These are phyloP conservation scores for Phytophthora fragariaefolia DNA, from an alignment of 352 stramenopile genomes.

Conservation along the genomic window DNA sequence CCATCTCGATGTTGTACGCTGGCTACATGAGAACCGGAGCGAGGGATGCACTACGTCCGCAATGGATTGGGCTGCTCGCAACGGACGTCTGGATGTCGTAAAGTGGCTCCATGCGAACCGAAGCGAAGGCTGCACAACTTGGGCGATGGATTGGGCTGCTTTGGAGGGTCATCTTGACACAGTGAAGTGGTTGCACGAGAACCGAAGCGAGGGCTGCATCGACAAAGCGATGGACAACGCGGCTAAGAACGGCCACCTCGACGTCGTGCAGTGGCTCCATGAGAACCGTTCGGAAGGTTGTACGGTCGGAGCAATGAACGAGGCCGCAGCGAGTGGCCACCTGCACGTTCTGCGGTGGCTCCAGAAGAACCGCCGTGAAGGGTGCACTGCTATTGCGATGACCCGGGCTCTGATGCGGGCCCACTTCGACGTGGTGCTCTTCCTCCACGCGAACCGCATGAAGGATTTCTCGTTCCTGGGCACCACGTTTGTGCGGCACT, in stretches of 20 bases:
- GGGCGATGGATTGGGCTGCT: slow-evolving; percentile 28
- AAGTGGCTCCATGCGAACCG: slow-evolving; percentile 22
- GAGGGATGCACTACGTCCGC: slow-evolving; percentile 32
- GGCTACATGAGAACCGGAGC: slow-evolving; percentile 33
- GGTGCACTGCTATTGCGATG: slow-evolving; percentile 17
- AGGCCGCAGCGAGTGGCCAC: slow-evolving; percentile 19
- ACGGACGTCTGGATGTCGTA: slow-evolving; percentile 17
- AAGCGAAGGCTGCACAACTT: slow-evolving; percentile 20
- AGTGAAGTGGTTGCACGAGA: slow-evolving; percentile 31
- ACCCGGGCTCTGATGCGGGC: slow-evolving; percentile 8
- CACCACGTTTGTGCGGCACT: slow-evolving; percentile 21
- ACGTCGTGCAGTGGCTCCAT: slow-evolving; percentile 36
- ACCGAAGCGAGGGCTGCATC: slow-evolving; percentile 30
- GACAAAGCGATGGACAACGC: slow-evolving; percentile 40
- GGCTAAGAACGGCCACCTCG: slow-evolving; percentile 28
- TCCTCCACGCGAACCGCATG: slow-evolving; percentile 20
- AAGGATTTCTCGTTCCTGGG: slow-evolving; percentile 33
- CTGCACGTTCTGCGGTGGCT: slow-evolving; percentile 27
- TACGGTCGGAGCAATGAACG: slow-evolving; percentile 25
- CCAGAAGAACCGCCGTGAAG: slow-evolving; percentile 19
- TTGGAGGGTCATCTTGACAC: slow-evolving; percentile 21
- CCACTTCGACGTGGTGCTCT: slow-evolving; percentile 30
- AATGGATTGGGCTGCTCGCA: slow-evolving; percentile 27
- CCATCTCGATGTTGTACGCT: slow-evolving; percentile 21
- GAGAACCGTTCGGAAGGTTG: slow-evolving; percentile 19